Conservation (phyloP, 805 yeast genomes). For the Suhomyces sp. region DNA sequence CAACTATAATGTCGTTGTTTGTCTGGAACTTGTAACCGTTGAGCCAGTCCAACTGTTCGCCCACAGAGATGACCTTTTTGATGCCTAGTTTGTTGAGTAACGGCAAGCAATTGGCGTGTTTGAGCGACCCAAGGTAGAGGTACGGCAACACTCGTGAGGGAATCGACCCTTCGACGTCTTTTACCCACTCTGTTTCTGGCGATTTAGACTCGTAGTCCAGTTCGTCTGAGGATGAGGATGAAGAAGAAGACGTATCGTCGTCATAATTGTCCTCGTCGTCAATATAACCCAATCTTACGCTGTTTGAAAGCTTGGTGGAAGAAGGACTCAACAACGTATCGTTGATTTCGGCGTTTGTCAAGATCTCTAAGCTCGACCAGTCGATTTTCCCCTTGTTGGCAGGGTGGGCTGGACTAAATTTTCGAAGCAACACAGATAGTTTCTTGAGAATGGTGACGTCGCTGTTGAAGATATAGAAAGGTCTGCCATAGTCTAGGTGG, state of each 20-base stretch:
- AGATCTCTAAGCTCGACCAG: slow-evolving; percentile 32
- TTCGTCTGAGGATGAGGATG: slow-evolving; percentile 8
- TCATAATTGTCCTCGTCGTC: slow-evolving; percentile 21
- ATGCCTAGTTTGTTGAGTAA: slow-evolving; percentile 66
- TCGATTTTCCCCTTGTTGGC: slow-evolving; percentile 10
- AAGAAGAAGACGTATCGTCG: background rate
- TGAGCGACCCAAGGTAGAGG: slow-evolving; percentile 78
- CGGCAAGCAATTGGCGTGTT: slow-evolving; percentile 72
- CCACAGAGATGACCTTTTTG: slow-evolving; percentile 76
- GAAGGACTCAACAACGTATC: slow-evolving; percentile 24
- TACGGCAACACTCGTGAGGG: slow-evolving; percentile 86
- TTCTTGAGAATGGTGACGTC: slow-evolving; percentile 67
- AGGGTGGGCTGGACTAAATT: slow-evolving; percentile 51
- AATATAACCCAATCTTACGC: slow-evolving; percentile 26
- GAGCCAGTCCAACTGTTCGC: slow-evolving; percentile 73
- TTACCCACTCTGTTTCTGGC: slow-evolving; percentile 30
- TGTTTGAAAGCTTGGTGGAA: slow-evolving; percentile 6
- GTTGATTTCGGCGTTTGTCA: slow-evolving; percentile 31
- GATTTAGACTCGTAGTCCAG: slow-evolving; percentile 6
- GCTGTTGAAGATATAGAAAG: slow-evolving; percentile 77
- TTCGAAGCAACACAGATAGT: slow-evolving; percentile 58
- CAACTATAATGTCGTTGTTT: slow-evolving; percentile 20
- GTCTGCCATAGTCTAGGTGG: slow-evolving; percentile 65
- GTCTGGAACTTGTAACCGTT: slow-evolving; percentile 27
- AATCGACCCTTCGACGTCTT: slow-evolving; percentile 57